These are phyloP conservation scores for Cyberlindnera euphorbiae DNA, from an alignment of 805 yeast species.

Conservation along the genomic window DNA sequence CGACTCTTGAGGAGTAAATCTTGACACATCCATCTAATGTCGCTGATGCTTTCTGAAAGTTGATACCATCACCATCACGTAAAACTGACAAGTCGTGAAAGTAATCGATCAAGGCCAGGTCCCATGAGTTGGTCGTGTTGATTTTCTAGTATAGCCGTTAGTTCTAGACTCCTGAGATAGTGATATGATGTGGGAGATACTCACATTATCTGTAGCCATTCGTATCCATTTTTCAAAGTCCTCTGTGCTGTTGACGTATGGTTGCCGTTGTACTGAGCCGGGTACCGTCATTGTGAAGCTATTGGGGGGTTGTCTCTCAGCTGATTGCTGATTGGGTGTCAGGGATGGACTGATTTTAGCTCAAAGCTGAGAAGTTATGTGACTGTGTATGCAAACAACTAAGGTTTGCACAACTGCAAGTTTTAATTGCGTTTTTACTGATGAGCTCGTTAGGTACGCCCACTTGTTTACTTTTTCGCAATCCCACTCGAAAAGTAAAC, in stretches of 20 bases:
- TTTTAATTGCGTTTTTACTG: background rate
- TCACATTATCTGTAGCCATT: slow-evolving; percentile 65
- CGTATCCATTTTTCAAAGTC: slow-evolving; percentile 75
- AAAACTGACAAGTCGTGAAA: slow-evolving; percentile 78
- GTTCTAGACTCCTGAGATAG: background rate
- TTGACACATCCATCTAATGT: slow-evolving; percentile 94
- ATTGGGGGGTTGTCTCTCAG: background rate
- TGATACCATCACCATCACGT: slow-evolving; percentile 71
- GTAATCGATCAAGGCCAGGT: slow-evolving; percentile 85
- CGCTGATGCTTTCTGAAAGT: slow-evolving; percentile 87
- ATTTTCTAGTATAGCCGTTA: slow-evolving; percentile 43
- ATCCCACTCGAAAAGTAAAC: slow-evolving; percentile 5
- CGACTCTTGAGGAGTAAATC: slow-evolving; percentile 86
- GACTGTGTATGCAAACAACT: no score
- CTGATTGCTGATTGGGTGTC: background rate
- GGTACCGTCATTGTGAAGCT: slow-evolving; percentile 8
- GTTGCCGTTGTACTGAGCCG: slow-evolving; percentile 6
- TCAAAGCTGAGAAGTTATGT: no score
- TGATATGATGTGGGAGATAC: background rate
- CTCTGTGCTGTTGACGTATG: slow-evolving; percentile 11
- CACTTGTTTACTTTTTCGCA: slow-evolving; percentile 20
- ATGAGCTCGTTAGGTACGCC: background rate
- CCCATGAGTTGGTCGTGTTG: slow-evolving; percentile 84
- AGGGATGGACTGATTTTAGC: no score
- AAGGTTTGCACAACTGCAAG: no score